These are phyloP conservation scores for Platanthera guangdongensis DNA, from an alignment of 106 monocot genomes.

Conservation along the genomic window DNA sequence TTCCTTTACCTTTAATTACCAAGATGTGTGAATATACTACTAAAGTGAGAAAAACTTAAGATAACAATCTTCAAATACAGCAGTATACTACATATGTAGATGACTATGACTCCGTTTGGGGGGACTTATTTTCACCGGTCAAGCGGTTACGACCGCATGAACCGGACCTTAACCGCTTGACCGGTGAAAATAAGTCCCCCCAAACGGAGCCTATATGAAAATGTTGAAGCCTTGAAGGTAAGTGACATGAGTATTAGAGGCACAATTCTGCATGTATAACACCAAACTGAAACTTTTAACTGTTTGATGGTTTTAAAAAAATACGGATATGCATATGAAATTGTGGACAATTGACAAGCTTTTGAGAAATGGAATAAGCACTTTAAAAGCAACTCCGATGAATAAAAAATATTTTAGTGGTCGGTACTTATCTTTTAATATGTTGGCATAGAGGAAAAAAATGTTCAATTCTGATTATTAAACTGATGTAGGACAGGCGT, in stretches of 20 bases:
- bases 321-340: not conserved
- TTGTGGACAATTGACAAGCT: not conserved
- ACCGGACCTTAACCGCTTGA: too few relatives aligned
- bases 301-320: not conserved
- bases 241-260: not conserved
- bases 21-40: not conserved
- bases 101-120: too few relatives aligned
- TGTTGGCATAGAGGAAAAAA: not conserved
- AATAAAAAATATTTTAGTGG: not conserved
- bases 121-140: too few relatives aligned
- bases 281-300: not conserved
- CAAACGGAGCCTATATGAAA: too few relatives aligned
- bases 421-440: not conserved
- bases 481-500: too few relatives aligned
- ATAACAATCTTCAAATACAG: not conserved
- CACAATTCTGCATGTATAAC: not conserved
- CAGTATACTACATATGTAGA: not conserved
- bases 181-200: too few relatives aligned
- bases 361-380: not conserved
- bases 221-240: not conserved
- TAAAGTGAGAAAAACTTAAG: not conserved
- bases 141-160: too few relatives aligned
- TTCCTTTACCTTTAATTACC: slow-evolving; percentile 12
- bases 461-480: not conserved
- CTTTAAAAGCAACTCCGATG: not conserved